These are phyloP conservation scores for Andrographis paniculata DNA, from an alignment of 305 asterid genomes.

Conservation along the genomic window DNA sequence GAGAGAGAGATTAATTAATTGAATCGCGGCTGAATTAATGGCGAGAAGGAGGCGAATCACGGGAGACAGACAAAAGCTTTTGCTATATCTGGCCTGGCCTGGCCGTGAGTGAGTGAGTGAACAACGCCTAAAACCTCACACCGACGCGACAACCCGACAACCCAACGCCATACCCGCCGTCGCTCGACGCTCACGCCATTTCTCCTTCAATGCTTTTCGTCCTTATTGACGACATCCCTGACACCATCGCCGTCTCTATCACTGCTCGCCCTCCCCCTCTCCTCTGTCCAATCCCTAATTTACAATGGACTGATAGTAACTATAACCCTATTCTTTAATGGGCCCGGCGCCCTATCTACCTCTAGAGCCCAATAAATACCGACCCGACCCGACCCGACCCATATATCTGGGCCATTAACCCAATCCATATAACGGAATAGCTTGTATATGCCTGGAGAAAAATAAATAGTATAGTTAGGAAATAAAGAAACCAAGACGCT, in stretches of 20 bases:
- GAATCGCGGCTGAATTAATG: slow-evolving; percentile 3
- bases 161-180: slow-evolving; percentile 26
- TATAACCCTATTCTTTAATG: too few relatives aligned
- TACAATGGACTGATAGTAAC: too few relatives aligned
- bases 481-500: too few relatives aligned
- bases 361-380: too few relatives aligned
- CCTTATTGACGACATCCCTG: slow-evolving; percentile 21
- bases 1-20: too few relatives aligned
- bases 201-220: slow-evolving; percentile 4
- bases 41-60: slow-evolving; percentile 1
- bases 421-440: too few relatives aligned
- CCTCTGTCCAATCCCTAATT: background rate
- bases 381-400: too few relatives aligned
- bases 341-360: too few relatives aligned
- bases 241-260: slow-evolving; percentile 35
- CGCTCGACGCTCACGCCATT: slow-evolving; percentile 17
- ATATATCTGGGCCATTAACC: too few relatives aligned
- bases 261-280: background rate
- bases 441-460: too few relatives aligned
- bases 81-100: slow-evolving; percentile 15
- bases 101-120: too few relatives aligned
- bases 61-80: background rate
- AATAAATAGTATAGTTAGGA: too few relatives aligned
- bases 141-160: slow-evolving; percentile 32
- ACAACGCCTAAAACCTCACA: background rate